Evolutionary conservation across 495 filamentous ascomycete genomes (phyloP), one percentile per base, ranked within the genome.

Genomic region (Lophiostoma macrostomum): DNA sequence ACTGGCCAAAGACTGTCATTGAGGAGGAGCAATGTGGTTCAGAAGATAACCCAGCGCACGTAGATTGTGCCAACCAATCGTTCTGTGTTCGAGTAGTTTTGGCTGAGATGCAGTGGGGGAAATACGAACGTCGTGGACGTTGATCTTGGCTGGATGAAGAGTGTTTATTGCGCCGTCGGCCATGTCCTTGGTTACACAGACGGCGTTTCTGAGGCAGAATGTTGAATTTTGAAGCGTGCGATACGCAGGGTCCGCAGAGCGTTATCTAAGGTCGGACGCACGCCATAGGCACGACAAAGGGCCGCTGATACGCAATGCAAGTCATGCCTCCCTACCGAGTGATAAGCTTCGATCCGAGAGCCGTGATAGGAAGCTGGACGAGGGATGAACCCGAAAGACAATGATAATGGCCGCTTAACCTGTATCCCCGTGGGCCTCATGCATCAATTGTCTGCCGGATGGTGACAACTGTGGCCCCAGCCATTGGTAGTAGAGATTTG

Each of bases 351-450:
- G 48, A 24, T 44, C 8, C 5, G 20, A 23, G 42, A 35, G 53
- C 47, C 43, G 28, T 42, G 58, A 62, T 62, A 62, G 58, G 58
- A 62, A 62, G 58, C 47, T 57, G 24, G 11, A 39, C 16, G 30
- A 30, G 28, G 22, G 29, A 31, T 20, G 27, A 25, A 16, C 8
- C 34, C 30, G 30, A 38, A 47, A 48, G 53, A 39, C 40, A 28
- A 36, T 52, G 47, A 53, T 53, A n/a, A 49, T 57, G 29, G 28
- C 44, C 29, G 48, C 47, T 24, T 43, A 47, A 42, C 52, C 53
- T 62, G 53, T 61, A 34, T 36, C 37, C 42, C 52, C 24, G 28
- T 50, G 39, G 31, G 39, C 53, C 37, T 34, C 10, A 40, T 58
- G 54, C 47, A 36, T 58, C 45, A 25, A 40, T 20, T 27, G 24